Base-by-base conservation (phyloP, 148 eudicot genomes). In the Diospyros kaki region DNA sequence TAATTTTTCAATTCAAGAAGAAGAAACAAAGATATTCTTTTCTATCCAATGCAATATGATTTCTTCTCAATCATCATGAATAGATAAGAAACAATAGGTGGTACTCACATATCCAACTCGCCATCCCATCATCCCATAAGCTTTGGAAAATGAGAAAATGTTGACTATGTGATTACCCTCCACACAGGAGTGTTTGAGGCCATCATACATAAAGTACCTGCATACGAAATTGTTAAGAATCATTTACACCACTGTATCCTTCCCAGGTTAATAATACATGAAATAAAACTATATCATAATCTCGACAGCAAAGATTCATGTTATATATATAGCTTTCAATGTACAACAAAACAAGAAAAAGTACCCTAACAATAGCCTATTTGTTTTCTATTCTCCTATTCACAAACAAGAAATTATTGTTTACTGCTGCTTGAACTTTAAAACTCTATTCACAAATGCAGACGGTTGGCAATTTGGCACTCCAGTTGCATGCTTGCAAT, bases 91-190 rank as follows among this genome's bases (percentile, higher is more conserved):
- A 43, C 9, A 69, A 43, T 28, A 69, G 70, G 58, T 38, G 73
- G 14, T 65, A 84, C 99, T 93, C 85, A 93, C 99, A 80, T 95
- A 95, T 81, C 98, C 99, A 77, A 93, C 98, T 62, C 98, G 92
- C 98, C 98, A 93, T 78, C 98, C 99, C 99, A 95, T 95, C 99
- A 93, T 95, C 72, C 97, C 99, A 58, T 92, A 93, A 76, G 98
- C 98, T 81, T 95, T 95, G 58, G 98, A 95, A 86, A 95, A 95
- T 51, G 99, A 95, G 78, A 95, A 95, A 52, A 95, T 81, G 81
- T 95, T 92, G 86, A 91, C 90, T 6, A 95, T 78, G 85, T 95
- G 99, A 83, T 87, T 82, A 66, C 86, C 98, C 81, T 95, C 99
- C 62, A 93, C 18, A 76, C 98, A 95, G 0, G 87, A 81, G 87